These are phyloP conservation scores for Cerrena zonata DNA, from an alignment of 1,284 basidiomycete species.

Conservation along the genomic window DNA sequence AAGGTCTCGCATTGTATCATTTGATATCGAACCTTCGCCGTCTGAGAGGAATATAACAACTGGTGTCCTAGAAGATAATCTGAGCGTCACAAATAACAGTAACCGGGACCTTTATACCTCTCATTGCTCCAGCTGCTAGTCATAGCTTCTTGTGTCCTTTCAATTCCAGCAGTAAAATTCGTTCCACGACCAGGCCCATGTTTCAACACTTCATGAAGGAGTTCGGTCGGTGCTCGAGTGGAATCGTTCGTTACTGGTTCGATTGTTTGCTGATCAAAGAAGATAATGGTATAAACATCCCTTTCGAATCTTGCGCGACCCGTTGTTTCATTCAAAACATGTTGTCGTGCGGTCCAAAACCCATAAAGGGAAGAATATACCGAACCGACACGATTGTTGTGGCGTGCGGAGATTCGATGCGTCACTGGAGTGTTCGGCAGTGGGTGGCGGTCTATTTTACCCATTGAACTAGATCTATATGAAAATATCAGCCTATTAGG, in stretches of 20 bases:
- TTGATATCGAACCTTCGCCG: conserved; percentile 43
- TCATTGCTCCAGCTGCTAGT: conserved; percentile 49
- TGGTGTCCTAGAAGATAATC: conserved; percentile 35
- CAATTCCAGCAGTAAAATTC: conserved; percentile 41
- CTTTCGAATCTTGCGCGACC: conserved; percentile 29
- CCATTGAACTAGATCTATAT: conserved; percentile 51
- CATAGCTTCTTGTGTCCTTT: conserved; percentile 36
- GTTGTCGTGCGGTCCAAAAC: conserved; percentile 51
- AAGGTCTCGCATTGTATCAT: conserved; percentile 39
- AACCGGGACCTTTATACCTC: conserved; percentile 31
- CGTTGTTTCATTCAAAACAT: conserved; percentile 27
- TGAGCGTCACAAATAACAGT: not conserved
- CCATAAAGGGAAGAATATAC: conserved; percentile 49
- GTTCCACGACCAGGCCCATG: conserved; percentile 38
- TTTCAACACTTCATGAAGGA: conserved; percentile 37
- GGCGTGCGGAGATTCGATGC: conserved; percentile 28
- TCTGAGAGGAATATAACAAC: conserved; percentile 63
- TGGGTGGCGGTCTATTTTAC: conserved; percentile 34
- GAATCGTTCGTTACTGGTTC: conserved; percentile 43
- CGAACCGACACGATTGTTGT: conserved; percentile 52
- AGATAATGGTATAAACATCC: conserved; percentile 53
- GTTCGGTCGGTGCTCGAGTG: conserved; percentile 39
- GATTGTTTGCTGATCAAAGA: conserved; percentile 37
- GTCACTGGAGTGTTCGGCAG: conserved; percentile 42
- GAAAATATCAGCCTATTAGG: too few species aligned